These are phyloP conservation scores for Chlamydomonas reinhardtii DNA, from an alignment of 163 green algal genomes.

Conservation along the genomic window DNA sequence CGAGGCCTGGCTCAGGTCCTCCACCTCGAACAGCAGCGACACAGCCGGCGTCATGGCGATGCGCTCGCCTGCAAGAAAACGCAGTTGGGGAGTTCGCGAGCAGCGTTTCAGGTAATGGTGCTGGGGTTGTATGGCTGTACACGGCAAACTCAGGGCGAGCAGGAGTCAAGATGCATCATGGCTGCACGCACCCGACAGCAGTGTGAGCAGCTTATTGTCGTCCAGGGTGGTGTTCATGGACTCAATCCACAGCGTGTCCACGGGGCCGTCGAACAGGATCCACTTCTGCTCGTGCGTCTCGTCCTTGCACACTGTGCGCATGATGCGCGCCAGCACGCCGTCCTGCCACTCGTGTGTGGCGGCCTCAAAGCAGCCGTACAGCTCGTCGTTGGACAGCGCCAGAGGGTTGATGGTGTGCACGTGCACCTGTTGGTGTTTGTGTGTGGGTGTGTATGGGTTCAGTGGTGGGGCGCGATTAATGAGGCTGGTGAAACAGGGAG, in stretches of 20 bases:
- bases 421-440: slow-evolving; percentile 66
- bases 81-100: too few relatives aligned
- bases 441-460: too few relatives aligned
- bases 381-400: slow-evolving; percentile 87
- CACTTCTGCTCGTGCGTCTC: slow-evolving; percentile 84
- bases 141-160: too few relatives aligned
- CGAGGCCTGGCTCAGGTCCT: slow-evolving; percentile 89
- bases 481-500: too few relatives aligned
- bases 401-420: slow-evolving; percentile 93
- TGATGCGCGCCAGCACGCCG: slow-evolving; percentile 86
- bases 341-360: slow-evolving; percentile 89
- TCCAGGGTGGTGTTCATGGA: slow-evolving; percentile 94
- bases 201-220: slow-evolving; percentile 93
- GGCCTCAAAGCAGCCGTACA: slow-evolving; percentile 89
- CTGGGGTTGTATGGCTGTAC: too few relatives aligned
- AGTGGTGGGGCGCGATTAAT: too few relatives aligned
- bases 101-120: too few relatives aligned
- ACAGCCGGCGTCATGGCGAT: slow-evolving; percentile 88
- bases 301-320: slow-evolving; percentile 82
- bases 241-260: slow-evolving; percentile 95
- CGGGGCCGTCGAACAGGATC: slow-evolving; percentile 92
- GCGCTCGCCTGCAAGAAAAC: slow-evolving; percentile 82
- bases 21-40: slow-evolving; percentile 93
- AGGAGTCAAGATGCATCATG: neutral
- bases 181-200: slow-evolving; percentile 73